Base-by-base conservation (phyloP, 306 rosid species). In the Clitoria ternatea region DNA sequence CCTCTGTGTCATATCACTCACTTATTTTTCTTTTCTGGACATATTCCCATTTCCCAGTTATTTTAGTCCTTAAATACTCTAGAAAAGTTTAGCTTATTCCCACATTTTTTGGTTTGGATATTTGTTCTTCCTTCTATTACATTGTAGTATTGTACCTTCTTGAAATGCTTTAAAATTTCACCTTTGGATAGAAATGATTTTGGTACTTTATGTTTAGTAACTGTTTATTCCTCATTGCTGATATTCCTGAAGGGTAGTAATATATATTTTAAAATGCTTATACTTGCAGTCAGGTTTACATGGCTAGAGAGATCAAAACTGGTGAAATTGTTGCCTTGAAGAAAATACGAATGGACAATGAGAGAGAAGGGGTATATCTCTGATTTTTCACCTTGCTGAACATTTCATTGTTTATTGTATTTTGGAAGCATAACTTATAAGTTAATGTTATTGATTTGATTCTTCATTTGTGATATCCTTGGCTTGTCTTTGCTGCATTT, bases 241-340 rank as follows among this genome's bases (percentile, higher is more conserved):
- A 55, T 52, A 18, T 24, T 44, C 23, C 61, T 37, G 35, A 70
- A 42, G 62, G 12, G 17, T 52, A 53, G 37, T 68, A 49, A 74
- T 55, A 24, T 33, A 14, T 60, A 39, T 44, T 13, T 20, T 19
- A 4, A 35, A 23, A 2, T 54, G 33, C 20, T 18, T 83, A 14
- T 72, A 37, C 55, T 50, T 76, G 81, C 86, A 88, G 96, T 77
- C 89, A 86, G 72, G 96, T 89, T 64, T 89, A 80, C 73, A 89
- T 82, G 89, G 96, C 96, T 23, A 83, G 69, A 82, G 96, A 89
- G 70, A 76, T 69, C 43, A 70, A 37, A 65, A 86, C 91, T 6
- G 86, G 91, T 24, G 91, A 89, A 82, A 89, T 86, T 73, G 96
- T 89, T 80, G 96, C 96, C 13, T 76, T 89, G 70, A 89, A 89